Evolutionary conservation across 371 early-diverging fungal genomes (phyloP).

Genomic region (Mortierella sp.): DNA sequence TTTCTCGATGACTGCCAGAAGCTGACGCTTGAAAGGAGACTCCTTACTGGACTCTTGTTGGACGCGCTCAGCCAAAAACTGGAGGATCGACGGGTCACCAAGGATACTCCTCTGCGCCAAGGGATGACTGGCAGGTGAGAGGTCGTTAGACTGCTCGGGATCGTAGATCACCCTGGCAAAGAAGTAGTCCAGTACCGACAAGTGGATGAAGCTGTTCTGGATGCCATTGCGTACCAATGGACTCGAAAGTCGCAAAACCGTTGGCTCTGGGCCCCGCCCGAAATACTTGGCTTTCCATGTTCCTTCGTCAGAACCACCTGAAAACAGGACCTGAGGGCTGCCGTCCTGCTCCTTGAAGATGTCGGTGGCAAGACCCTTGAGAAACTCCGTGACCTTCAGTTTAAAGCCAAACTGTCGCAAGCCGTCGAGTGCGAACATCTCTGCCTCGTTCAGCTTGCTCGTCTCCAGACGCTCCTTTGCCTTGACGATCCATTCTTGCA

Average conservation of each 20-base stretch:
- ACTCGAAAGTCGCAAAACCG: background rate
- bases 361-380: background rate
- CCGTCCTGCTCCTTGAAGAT: conserved; percentile 3
- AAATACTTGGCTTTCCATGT: conserved; percentile 7
- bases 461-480: background rate
- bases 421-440: background rate
- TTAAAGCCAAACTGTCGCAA: background rate
- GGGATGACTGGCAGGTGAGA: conserved; percentile 4
- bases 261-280: background rate
- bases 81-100: conserved; percentile 5
- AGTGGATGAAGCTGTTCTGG: conserved; percentile 11
- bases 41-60: background rate
- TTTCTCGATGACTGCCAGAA: background rate
- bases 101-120: conserved; percentile 7
- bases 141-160: background rate
- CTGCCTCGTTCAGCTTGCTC: background rate
- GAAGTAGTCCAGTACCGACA: conserved; percentile 10
- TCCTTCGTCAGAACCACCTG: background rate
- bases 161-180: background rate
- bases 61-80: conserved; percentile 14
- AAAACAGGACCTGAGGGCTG: background rate
- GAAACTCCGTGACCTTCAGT: background rate
- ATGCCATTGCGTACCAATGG: background rate
- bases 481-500: background rate
- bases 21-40: background rate